Conservation (phyloP, 352 stramenopile species). For the Phytophthora foliorum region DNA sequence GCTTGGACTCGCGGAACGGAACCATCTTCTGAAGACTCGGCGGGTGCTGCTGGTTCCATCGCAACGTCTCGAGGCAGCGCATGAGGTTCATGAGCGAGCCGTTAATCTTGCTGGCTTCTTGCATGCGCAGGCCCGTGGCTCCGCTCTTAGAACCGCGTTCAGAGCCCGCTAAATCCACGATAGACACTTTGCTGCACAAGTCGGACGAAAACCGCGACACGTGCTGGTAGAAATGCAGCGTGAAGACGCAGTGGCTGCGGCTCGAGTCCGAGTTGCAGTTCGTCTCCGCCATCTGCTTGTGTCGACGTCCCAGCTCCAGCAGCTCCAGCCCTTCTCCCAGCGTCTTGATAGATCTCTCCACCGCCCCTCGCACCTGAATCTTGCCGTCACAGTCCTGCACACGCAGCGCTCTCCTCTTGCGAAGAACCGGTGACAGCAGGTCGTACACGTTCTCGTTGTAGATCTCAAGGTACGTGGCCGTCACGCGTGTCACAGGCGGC, state of each 20-base stretch:
- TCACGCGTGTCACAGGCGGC: slow-evolving; percentile 56
- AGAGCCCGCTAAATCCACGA: slow-evolving; percentile 96
- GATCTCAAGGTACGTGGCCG: slow-evolving; percentile 97
- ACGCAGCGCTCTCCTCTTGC: slow-evolving; percentile 72
- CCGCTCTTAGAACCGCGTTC: slow-evolving; percentile 82
- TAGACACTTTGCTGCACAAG: slow-evolving; percentile 81
- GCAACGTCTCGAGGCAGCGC: slow-evolving; percentile 95
- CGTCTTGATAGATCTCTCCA: slow-evolving; percentile 68
- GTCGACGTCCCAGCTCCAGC: slow-evolving; percentile 69
- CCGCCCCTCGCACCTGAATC: slow-evolving; percentile 89
- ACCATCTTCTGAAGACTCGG: slow-evolving; percentile 89
- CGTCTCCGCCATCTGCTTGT: slow-evolving; percentile 89
- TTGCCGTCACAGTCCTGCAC: slow-evolving; percentile 89
- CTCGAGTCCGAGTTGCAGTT: slow-evolving; percentile 92
- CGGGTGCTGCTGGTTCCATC: slow-evolving; percentile 91
- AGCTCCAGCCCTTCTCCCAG: slow-evolving; percentile 80
- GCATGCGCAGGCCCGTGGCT: slow-evolving; percentile 90
- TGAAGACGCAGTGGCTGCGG: slow-evolving; percentile 93
- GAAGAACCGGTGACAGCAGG: slow-evolving; percentile 79
- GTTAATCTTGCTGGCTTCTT: slow-evolving; percentile 99
- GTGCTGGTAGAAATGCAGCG: slow-evolving; percentile 76
- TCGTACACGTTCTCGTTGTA: slow-evolving; percentile 99
- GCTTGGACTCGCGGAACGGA: slow-evolving; percentile 98
- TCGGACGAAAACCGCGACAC: slow-evolving; percentile 23
- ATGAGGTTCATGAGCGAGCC: slow-evolving; percentile 98